Evolutionary conservation across 495 filamentous ascomycete species (phyloP), one percentile per base, ranked within the genome.

Genomic region (Penicillium canescens): DNA sequence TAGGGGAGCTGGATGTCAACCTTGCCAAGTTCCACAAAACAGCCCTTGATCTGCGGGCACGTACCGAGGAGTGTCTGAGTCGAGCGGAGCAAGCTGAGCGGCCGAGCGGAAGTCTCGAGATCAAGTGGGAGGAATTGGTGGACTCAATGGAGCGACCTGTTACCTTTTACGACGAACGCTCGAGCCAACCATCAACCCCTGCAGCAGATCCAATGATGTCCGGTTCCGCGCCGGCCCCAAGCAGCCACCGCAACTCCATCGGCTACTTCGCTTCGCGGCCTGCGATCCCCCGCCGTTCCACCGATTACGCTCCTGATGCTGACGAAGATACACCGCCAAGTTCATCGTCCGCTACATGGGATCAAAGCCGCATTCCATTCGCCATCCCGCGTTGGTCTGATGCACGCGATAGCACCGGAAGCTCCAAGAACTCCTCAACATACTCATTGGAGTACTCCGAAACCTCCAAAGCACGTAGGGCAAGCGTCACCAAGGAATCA

Each of bases 51-150:
- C 76, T 96, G 4, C 84, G 88, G 52, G 78, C 82, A 46, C 86
- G 91, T 11, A 86, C 93, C 1, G 78, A 82, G 50, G 86, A 88
- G 42, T 92, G 89, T 57, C 71, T 91, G 18, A 76, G 73, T 52
- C 77, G 78, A 36, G 87, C 88, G 0, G 94, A 98, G 61, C 79
- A 83, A 45, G 87, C 85, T 5, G 87, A 84, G 67, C 80, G 80
- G 42, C 85, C 86, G 6, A 80, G 65, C 44, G 81, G 80, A 13
- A 76, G 72, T 24, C 71, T 88, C 36, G 78, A 83, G 46, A 67
- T 84, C 39, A 82, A 86, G 53, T 86, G 91, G 78, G 82, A 90
- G 50, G 89, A 92, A 60, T 72, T 88, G 8, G 81, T 92, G 31
- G 88, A 92, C 57, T 85, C 84, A 40, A 74, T 86, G 73, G 69